phyloP scores from a whole-genome alignment of 139 green algal species.

The Volvox africanus region DNA sequence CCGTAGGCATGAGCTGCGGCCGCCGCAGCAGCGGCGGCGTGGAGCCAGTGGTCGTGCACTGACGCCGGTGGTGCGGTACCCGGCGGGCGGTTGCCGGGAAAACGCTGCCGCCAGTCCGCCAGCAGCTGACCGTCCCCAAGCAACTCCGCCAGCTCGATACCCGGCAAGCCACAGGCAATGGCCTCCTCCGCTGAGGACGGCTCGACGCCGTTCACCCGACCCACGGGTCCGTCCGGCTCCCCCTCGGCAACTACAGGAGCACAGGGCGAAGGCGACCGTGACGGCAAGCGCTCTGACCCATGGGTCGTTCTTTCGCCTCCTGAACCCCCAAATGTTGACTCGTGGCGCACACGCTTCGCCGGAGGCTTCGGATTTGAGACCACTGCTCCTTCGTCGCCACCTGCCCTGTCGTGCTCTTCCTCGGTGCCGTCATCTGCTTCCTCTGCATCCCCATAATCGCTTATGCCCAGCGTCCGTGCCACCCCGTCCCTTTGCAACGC shows the following conservation, averaged over 20 bases:
- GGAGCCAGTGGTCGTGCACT: conserved; percentile 56
- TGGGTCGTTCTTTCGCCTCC: no score
- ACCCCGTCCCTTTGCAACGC: not conserved
- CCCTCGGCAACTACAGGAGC: not conserved
- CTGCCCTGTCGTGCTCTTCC: not conserved
- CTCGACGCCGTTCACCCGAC: not conserved
- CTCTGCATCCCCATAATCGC: not conserved
- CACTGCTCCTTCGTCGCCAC: not conserved
- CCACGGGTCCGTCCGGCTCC: not conserved
- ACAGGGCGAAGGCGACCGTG: not conserved
- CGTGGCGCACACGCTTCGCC: no score
- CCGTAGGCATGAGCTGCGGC: not conserved
- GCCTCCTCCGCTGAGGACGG: conserved; percentile 16
- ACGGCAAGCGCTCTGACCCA: no score
- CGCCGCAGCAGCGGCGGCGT: not conserved
- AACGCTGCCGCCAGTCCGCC: conserved; percentile 47
- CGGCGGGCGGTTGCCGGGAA: not conserved
- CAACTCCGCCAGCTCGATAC: conserved; percentile 56
- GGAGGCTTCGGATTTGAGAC: not conserved
- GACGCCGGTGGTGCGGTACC: conserved; percentile 41
- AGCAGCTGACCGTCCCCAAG: conserved; percentile 59
- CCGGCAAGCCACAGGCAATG: conserved; percentile 5
- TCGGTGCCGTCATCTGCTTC: not conserved
- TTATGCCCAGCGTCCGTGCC: not conserved
- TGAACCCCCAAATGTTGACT: no score